These are phyloP conservation scores for Sporothrix sp. DNA, from an alignment of 2,329 filamentous ascomycete species.

Conservation along the genomic window DNA sequence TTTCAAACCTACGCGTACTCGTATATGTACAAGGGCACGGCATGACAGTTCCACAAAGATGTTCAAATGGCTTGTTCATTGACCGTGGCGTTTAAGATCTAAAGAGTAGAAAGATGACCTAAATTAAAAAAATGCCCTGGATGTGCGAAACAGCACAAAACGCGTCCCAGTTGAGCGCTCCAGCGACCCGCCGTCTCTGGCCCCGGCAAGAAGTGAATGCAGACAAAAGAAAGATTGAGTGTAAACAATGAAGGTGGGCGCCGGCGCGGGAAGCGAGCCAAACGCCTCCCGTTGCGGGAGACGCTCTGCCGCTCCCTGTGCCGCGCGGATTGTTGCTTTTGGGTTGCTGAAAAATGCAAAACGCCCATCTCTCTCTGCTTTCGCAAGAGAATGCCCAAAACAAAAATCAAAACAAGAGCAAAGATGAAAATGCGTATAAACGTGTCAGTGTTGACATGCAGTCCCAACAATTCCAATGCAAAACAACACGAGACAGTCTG, in stretches of 20 bases:
- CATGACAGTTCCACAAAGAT: neutral
- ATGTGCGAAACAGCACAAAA: neutral
- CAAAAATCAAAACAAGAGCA: neutral
- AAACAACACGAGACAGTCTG: neutral
- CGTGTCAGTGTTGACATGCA: no score
- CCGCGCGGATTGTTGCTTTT: neutral
- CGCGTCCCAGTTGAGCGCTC: neutral
- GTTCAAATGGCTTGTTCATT: neutral
- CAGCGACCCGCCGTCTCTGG: neutral
- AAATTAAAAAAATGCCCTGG: neutral
- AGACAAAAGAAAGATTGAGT: conserved; percentile 3
- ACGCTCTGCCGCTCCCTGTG: neutral
- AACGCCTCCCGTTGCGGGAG: neutral
- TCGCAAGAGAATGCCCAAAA: neutral
- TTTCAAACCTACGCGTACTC: no score
- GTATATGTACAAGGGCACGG: no score
- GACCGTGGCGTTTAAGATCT: no score
- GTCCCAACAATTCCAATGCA: neutral
- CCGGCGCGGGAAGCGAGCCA: neutral
- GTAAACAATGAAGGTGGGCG: neutral
- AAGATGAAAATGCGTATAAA: neutral
- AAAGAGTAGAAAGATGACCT: no score
- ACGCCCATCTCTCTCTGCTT: neutral
- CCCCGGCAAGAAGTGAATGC: neutral
- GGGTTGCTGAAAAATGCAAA: neutral